A percentile compares a stretch with the other conserved stretches of the same genome.
Evolutionary conservation across 2,329 filamentous ascomycete species (phyloP).

Genomic region (Aspergillus niger): DNA sequence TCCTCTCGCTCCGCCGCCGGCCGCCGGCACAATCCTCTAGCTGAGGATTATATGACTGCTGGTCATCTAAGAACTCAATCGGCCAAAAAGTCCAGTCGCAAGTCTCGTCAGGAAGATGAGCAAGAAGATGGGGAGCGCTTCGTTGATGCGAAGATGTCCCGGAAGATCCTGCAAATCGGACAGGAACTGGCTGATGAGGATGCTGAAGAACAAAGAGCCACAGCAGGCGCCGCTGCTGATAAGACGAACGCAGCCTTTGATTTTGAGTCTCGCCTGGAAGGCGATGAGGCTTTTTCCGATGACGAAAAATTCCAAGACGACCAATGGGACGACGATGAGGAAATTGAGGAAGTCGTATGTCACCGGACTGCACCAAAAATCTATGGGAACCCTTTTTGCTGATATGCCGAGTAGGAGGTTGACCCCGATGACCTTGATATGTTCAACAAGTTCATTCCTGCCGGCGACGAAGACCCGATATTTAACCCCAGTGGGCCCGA

Average conservation of each 20-base stretch:
- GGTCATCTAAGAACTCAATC: constrained; percentile 72
- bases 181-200: constrained; percentile 87
- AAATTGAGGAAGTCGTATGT: constrained; percentile 51
- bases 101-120: constrained; percentile 56
- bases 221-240: constrained; percentile 42
- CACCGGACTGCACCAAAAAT: too few species aligned
- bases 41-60: constrained; percentile 77
- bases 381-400: neutral
- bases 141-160: constrained; percentile 84
- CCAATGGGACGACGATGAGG: constrained; percentile 79
- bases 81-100: constrained; percentile 68
- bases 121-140: constrained; percentile 67
- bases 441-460: constrained; percentile 86
- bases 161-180: constrained; percentile 85
- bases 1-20: constrained; percentile 58
- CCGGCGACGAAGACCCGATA: constrained; percentile 71
- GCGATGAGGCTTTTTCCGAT: constrained; percentile 52
- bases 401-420: constrained; percentile 60
- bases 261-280: constrained; percentile 74
- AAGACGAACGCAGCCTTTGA: constrained; percentile 69
- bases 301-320: constrained; percentile 57
- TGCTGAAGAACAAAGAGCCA: constrained; percentile 50
- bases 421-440: constrained; percentile 86
- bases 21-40: constrained; percentile 84
- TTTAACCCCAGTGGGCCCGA: constrained; percentile 59